Conservation (phyloP, 2,329 filamentous ascomycete genomes). For the Xylariaceae sp. region DNA sequence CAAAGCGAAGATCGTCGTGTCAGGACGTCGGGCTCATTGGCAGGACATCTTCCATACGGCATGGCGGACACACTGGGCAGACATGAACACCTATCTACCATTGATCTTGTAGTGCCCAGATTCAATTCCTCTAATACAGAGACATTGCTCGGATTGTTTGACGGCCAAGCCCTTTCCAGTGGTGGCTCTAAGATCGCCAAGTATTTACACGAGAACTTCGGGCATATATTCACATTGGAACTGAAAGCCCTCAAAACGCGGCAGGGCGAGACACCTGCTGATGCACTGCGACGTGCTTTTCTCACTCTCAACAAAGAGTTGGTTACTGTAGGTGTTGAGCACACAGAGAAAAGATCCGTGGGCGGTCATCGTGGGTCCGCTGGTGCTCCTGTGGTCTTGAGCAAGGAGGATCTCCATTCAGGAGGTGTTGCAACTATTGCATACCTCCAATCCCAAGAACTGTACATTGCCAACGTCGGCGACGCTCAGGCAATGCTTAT, state of each 20-base stretch:
- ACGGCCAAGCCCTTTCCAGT: slow-evolving; percentile 81
- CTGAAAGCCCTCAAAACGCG: slow-evolving; percentile 64
- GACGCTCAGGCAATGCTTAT: slow-evolving; percentile 95
- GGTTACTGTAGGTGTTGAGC: slow-evolving; percentile 74
- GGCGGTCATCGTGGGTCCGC: slow-evolving; percentile 65
- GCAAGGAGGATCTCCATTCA: slow-evolving; percentile 81
- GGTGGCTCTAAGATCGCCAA: slow-evolving; percentile 95
- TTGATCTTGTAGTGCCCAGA: slow-evolving; percentile 89
- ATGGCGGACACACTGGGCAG: slow-evolving; percentile 95
- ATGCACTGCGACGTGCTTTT: slow-evolving; percentile 83
- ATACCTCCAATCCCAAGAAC: slow-evolving; percentile 81
- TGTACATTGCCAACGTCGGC: slow-evolving; percentile 92
- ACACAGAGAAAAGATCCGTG: slow-evolving; percentile 66
- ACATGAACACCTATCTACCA: slow-evolving; percentile 90
- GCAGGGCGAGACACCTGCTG: slow-evolving; percentile 67
- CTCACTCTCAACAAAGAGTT: slow-evolving; percentile 89
- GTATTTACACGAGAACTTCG: slow-evolving; percentile 93
- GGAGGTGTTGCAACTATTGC: slow-evolving; percentile 89
- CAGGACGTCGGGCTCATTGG: slow-evolving; percentile 89
- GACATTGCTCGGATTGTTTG: slow-evolving; percentile 89
- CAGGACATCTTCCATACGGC: slow-evolving; percentile 86
- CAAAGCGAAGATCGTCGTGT: slow-evolving; percentile 93
- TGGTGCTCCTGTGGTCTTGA: slow-evolving; percentile 65
- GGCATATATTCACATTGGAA: slow-evolving; percentile 75
- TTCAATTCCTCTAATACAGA: slow-evolving; percentile 88